phyloP scores from a whole-genome alignment of 2,329 filamentous ascomycete genomes.

The Curvularia lunata region DNA sequence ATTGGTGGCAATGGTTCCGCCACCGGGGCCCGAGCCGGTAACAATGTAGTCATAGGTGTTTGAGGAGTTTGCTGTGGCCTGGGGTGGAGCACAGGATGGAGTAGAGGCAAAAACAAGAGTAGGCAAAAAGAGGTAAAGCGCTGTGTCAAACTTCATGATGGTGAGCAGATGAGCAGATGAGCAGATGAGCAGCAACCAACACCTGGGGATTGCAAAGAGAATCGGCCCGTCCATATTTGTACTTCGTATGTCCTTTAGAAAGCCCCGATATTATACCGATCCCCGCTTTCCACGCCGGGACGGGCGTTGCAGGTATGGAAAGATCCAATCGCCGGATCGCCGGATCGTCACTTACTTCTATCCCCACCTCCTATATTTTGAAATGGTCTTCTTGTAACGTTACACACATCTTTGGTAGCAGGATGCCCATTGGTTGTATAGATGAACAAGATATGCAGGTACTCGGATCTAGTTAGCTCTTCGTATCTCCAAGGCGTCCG shows the following conservation, averaged over 20 bases:
- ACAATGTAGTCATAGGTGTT: slow-evolving; percentile 52
- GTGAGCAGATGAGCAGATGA: neutral
- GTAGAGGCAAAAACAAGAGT: neutral
- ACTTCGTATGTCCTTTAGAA: neutral
- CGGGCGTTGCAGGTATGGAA: neutral
- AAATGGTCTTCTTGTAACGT: neutral
- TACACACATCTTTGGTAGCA: neutral
- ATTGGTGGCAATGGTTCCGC: slow-evolving; percentile 50
- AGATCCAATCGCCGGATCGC: neutral
- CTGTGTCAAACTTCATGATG: neutral
- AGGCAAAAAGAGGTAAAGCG: neutral
- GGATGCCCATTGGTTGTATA: neutral
- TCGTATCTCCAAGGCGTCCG: slow-evolving; percentile 10
- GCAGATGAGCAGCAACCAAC: neutral
- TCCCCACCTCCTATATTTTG: neutral
- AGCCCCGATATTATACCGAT: neutral
- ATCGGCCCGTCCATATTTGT: neutral
- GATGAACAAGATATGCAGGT: slow-evolving; percentile 7
- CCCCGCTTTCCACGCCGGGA: neutral
- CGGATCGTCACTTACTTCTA: neutral
- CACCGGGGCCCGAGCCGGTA: slow-evolving; percentile 55
- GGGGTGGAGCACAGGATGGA: slow-evolving; percentile 9
- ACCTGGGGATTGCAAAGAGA: neutral
- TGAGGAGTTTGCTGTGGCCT: slow-evolving; percentile 12
- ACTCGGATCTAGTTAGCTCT: slow-evolving; percentile 6